Conservation (phyloP, 2,329 filamentous ascomycete genomes). For the Fusarium mexicanum region DNA sequence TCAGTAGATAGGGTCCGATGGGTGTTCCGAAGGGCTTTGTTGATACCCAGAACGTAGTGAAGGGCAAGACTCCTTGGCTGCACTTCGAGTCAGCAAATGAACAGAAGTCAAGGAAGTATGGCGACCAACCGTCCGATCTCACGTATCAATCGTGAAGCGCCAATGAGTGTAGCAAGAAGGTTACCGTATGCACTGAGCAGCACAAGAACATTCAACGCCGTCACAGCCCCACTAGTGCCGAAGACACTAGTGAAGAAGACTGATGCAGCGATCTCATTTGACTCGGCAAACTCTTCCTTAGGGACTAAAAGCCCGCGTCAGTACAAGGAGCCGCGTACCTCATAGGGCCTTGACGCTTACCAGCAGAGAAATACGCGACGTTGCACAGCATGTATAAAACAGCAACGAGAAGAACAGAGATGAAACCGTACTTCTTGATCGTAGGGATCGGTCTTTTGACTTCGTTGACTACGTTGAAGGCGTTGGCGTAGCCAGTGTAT, state of each 20-base stretch:
- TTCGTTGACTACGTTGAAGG: constrained; percentile 71
- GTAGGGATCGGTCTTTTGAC: constrained; percentile 68
- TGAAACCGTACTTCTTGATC: constrained; percentile 59
- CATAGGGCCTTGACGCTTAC: background rate
- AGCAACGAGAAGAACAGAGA: constrained; percentile 62
- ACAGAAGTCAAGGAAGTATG: constrained; percentile 26
- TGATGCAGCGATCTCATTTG: constrained; percentile 63
- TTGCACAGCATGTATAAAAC: constrained; percentile 68
- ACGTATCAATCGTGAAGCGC: constrained; percentile 64
- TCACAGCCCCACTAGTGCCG: constrained; percentile 59
- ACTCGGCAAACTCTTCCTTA: constrained; percentile 60
- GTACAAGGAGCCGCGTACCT: accelerated
- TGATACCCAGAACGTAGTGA: constrained; percentile 67
- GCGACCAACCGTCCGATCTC: constrained; percentile 69
- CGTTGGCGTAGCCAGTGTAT: constrained; percentile 66
- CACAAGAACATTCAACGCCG: constrained; percentile 67
- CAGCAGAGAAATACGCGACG: constrained; percentile 67
- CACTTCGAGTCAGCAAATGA: too few relatives aligned
- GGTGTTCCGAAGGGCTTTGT: constrained; percentile 72
- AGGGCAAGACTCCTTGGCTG: constrained; percentile 67
- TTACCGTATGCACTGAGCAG: constrained; percentile 68
- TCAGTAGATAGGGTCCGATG: constrained; percentile 65
- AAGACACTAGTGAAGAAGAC: constrained; percentile 70
- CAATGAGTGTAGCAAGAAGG: constrained; percentile 64
- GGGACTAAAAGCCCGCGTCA: constrained; percentile 54